Percentiles rank a stretch among this genome's conserved stretches.
phyloP scores from a whole-genome alignment of 768 basidiomycete species.

The Russula dissimulans region DNA sequence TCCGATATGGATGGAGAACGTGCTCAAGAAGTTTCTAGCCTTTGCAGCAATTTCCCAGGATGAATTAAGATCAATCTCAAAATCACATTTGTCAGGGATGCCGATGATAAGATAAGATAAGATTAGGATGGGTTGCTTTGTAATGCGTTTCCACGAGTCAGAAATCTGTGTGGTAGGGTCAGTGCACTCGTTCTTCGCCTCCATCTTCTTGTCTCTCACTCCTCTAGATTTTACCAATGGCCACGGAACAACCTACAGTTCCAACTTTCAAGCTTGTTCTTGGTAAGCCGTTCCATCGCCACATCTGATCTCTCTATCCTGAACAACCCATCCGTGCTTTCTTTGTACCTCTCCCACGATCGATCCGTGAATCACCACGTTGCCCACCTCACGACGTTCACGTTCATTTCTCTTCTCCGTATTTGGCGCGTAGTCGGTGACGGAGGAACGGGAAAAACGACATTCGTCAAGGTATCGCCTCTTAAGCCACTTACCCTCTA shows the following conservation, averaged over 20 bases:
- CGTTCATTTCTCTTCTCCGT: conserved; percentile 15
- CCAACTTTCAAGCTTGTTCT: conserved; percentile 99
- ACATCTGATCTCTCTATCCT: conserved; percentile 16
- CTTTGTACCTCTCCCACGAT: conserved; percentile 38
- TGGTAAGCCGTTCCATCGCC: conserved; percentile 44
- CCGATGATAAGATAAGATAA: no score
- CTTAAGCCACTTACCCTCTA: conserved; percentile 9
- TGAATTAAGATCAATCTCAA: no score
- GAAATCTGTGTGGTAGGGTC: no score
- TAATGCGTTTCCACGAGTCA: conserved; percentile 15
- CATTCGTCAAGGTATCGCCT: conserved; percentile 84
- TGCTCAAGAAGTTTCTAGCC: no score
- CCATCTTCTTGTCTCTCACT: conserved; percentile 33
- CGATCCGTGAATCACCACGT: conserved; percentile 33
- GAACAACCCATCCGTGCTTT: neutral
- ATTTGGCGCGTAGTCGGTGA: conserved; percentile 63
- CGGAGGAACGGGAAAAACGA: conserved; percentile 96
- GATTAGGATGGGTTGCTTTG: no score
- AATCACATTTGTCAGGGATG: no score
- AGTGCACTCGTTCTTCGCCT: conserved; percentile 18
- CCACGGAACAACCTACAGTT: conserved; percentile 31
- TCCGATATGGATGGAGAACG: no score
- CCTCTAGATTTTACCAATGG: conserved; percentile 32
- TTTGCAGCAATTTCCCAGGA: no score
- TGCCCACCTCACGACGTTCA: conserved; percentile 15